These are phyloP conservation scores for Clonostachys sp. DNA, from an alignment of 2,329 filamentous ascomycete genomes.

Conservation along the genomic window DNA sequence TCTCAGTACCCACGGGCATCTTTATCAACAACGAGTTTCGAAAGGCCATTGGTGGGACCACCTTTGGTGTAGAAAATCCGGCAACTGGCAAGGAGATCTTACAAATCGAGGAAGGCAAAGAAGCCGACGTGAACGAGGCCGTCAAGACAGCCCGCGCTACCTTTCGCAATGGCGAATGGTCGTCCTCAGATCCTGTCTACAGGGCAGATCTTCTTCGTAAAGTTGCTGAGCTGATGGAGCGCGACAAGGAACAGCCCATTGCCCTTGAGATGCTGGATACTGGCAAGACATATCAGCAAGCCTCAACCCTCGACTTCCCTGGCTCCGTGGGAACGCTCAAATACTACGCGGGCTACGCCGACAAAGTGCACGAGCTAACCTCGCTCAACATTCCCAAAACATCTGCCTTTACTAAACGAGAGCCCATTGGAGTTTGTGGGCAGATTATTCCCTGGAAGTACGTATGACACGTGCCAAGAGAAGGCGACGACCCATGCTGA, in stretches of 20 bases:
- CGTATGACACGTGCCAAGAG: slow-evolving; percentile 13
- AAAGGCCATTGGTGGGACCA: slow-evolving; percentile 5
- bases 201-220: slow-evolving; percentile 64
- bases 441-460: slow-evolving; percentile 62
- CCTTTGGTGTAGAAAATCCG: slow-evolving; percentile 7
- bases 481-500: background rate
- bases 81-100: slow-evolving; percentile 7
- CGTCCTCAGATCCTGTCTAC: slow-evolving; percentile 56
- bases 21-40: slow-evolving; percentile 12
- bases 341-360: slow-evolving; percentile 67
- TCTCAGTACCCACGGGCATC: slow-evolving; percentile 7
- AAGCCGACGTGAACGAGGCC: slow-evolving; percentile 9
- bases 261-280: slow-evolving; percentile 72
- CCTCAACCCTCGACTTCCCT: slow-evolving; percentile 60
- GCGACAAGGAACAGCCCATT: slow-evolving; percentile 43
- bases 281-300: slow-evolving; percentile 26
- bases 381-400: slow-evolving; percentile 1
- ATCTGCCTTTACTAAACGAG: background rate
- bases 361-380: slow-evolving; percentile 39
- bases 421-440: slow-evolving; percentile 46
- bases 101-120: slow-evolving; percentile 5
- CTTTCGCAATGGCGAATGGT: slow-evolving; percentile 61
- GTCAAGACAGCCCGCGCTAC: slow-evolving; percentile 50
- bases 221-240: slow-evolving; percentile 63
- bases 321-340: slow-evolving; percentile 30